Conservation (phyloP, 2,329 filamentous ascomycete genomes). For the Pestalotiopsis sp. region DNA sequence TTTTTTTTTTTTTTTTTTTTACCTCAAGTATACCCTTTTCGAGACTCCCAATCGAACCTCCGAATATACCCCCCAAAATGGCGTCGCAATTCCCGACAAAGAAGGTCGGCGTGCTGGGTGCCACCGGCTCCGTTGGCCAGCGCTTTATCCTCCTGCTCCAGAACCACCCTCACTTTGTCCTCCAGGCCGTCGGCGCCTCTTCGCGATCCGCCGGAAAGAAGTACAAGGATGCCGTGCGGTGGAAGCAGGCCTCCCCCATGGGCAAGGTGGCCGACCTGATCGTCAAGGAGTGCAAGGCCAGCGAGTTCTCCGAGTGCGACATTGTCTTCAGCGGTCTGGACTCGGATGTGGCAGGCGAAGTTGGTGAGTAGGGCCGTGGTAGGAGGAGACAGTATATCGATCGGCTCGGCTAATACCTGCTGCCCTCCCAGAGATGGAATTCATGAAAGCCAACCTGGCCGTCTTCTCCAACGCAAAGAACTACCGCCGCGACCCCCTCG, state of each 20-base stretch:
- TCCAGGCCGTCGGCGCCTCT: conserved; percentile 88
- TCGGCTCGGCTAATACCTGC: conserved; percentile 6
- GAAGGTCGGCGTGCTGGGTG: conserved; percentile 76
- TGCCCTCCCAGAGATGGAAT: conserved; percentile 71
- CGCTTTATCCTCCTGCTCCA: conserved; percentile 92
- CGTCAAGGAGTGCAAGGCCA: conserved; percentile 80
- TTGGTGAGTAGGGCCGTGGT: conserved; percentile 58
- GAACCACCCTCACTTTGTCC: conserved; percentile 80
- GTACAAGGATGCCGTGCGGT: conserved; percentile 90
- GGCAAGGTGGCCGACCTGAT: conserved; percentile 77
- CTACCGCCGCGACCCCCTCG: conserved; percentile 85
- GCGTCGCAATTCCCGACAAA: conserved; percentile 50
- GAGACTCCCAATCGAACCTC: neutral
- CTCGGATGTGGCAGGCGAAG: conserved; percentile 86
- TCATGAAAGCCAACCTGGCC: conserved; percentile 82
- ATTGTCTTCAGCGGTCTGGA: conserved; percentile 92
- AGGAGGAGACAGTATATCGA: neutral
- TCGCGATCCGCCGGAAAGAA: conserved; percentile 87
- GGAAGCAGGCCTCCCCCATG: conserved; percentile 91
- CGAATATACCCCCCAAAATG: conserved; percentile 19
- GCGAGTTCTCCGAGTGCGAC: conserved; percentile 86
- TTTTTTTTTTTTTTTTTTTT: neutral
- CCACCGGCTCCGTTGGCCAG: conserved; percentile 92
- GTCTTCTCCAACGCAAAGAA: conserved; percentile 99
- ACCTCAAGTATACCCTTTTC: neutral